These are phyloP conservation scores for Aspergillus terreus DNA, from an alignment of 2,329 filamentous ascomycete species.

Conservation along the genomic window DNA sequence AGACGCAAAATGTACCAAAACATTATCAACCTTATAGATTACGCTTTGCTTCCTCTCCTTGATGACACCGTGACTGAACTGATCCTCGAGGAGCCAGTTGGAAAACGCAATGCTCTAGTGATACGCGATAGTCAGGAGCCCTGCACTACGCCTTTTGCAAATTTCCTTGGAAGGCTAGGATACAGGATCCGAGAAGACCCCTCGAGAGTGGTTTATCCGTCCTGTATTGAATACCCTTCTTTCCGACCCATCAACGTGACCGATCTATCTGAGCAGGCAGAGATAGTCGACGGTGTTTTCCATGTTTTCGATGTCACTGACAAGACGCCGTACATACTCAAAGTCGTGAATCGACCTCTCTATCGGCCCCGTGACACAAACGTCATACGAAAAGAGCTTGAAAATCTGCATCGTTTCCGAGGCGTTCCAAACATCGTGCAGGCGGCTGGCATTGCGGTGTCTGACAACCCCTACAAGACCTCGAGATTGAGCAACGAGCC, in stretches of 20 bases:
- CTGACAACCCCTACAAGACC: slow-evolving; percentile 15
- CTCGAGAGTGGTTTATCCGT: slow-evolving; percentile 9
- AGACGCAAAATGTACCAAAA: not conserved
- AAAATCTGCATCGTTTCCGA: slow-evolving; percentile 17
- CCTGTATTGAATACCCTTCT: not conserved
- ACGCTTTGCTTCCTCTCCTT: not conserved
- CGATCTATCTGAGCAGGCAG: slow-evolving; percentile 4
- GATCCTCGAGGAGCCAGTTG: not conserved
- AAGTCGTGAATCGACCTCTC: slow-evolving; percentile 14
- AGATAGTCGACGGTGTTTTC: slow-evolving; percentile 14
- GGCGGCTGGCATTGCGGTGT: slow-evolving; percentile 13
- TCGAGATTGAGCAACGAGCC: slow-evolving; percentile 3
- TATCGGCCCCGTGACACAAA: slow-evolving; percentile 15
- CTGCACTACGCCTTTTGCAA: not conserved
- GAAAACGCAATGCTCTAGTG: not conserved
- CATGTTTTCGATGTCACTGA: slow-evolving; percentile 7
- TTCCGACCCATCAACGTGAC: slow-evolving; percentile 5
- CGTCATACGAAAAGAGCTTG: slow-evolving; percentile 15
- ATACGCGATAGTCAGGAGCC: not conserved
- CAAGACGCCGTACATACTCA: slow-evolving; percentile 12
- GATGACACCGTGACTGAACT: not conserved
- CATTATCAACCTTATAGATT: not conserved
- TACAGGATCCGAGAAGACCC: slow-evolving; percentile 12
- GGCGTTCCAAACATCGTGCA: slow-evolving; percentile 15
- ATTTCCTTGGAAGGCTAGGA: too few relatives aligned